These are phyloP conservation scores for Tremella yokohamensis DNA, from an alignment of 768 basidiomycete species.

Conservation along the genomic window DNA sequence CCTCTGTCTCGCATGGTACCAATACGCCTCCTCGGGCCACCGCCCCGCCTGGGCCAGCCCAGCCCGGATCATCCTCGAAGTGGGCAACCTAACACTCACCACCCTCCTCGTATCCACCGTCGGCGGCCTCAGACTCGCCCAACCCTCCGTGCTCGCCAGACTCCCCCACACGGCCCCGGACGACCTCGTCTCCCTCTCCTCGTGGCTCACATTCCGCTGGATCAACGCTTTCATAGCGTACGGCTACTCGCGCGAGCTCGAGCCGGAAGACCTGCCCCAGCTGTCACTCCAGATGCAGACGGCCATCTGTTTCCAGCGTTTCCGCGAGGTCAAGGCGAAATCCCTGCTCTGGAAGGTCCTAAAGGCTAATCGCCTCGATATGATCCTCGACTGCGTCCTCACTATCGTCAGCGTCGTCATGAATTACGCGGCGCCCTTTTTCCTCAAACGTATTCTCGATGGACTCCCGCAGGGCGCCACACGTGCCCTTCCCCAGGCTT, in stretches of 20 bases:
- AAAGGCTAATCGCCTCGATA: conserved; percentile 36
- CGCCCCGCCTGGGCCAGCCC: conserved; percentile 31
- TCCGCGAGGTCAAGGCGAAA: conserved; percentile 24
- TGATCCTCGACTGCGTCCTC: conserved; percentile 63
- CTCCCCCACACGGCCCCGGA: conserved; percentile 36
- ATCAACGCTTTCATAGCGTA: conserved; percentile 39
- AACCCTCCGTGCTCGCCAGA: conserved; percentile 26
- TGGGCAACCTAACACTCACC: conserved; percentile 16
- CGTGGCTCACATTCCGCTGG: conserved; percentile 49
- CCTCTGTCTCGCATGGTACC: conserved; percentile 29
- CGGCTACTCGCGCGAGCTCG: conserved; percentile 40
- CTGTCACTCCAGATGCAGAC: conserved; percentile 41
- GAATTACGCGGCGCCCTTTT: conserved; percentile 78
- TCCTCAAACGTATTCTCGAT: conserved; percentile 63
- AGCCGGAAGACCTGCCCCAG: conserved; percentile 40
- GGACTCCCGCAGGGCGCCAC: conserved; percentile 53
- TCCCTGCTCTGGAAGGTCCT: conserved; percentile 34
- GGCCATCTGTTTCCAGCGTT: conserved; percentile 32
- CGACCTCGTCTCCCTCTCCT: conserved; percentile 38
- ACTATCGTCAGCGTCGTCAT: conserved; percentile 68
- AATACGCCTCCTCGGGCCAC: conserved; percentile 13
- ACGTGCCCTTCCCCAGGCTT: conserved; percentile 62
- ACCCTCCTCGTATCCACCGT: conserved; percentile 23
- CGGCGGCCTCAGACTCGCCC: conserved; percentile 30
- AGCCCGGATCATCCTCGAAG: conserved; percentile 20